Evolutionary conservation across 495 filamentous ascomycete species (phyloP).

Genomic region (Apodospora peruviana): DNA sequence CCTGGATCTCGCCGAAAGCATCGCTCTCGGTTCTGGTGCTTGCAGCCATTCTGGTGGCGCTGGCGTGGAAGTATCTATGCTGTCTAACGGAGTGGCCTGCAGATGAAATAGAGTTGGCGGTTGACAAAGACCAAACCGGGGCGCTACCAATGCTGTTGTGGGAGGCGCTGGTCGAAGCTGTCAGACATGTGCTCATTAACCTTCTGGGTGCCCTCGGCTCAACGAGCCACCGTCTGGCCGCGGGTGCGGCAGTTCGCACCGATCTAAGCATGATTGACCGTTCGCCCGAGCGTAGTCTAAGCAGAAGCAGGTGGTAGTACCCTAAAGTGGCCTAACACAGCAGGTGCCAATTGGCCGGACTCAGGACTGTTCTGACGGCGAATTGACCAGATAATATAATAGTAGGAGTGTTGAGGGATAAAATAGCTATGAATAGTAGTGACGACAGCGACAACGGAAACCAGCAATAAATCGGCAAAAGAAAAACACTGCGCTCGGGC

Average conservation of each 20-base stretch:
- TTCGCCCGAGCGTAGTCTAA: neutral
- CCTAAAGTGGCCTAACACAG: constrained; percentile 2
- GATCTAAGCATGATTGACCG: constrained; percentile 37
- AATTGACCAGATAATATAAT: neutral
- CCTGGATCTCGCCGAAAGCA: constrained; percentile 95
- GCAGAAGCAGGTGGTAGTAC: neutral
- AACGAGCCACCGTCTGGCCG: constrained; percentile 27
- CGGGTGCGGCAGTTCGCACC: constrained; percentile 34
- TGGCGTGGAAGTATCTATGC: constrained; percentile 43
- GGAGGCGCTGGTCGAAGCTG: constrained; percentile 5
- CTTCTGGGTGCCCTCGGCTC: constrained; percentile 37
- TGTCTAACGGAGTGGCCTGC: constrained; percentile 7
- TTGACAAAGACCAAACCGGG: neutral
- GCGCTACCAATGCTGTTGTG: too few relatives aligned
- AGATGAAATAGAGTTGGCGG: neutral
- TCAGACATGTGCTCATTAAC: constrained; percentile 34
- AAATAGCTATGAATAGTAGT: too few relatives aligned
- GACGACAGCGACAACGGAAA: neutral
- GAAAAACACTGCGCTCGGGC: too few relatives aligned
- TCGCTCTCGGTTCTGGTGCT: constrained; percentile 79
- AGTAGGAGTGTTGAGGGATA: too few relatives aligned
- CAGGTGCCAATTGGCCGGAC: constrained; percentile 1
- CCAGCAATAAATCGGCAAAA: too few relatives aligned
- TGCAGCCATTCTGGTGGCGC: constrained; percentile 42
- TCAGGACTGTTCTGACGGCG: too few relatives aligned